Evolutionary conservation across 495 filamentous ascomycete genomes (phyloP).

Genomic region (Trichocladium antarcticum): DNA sequence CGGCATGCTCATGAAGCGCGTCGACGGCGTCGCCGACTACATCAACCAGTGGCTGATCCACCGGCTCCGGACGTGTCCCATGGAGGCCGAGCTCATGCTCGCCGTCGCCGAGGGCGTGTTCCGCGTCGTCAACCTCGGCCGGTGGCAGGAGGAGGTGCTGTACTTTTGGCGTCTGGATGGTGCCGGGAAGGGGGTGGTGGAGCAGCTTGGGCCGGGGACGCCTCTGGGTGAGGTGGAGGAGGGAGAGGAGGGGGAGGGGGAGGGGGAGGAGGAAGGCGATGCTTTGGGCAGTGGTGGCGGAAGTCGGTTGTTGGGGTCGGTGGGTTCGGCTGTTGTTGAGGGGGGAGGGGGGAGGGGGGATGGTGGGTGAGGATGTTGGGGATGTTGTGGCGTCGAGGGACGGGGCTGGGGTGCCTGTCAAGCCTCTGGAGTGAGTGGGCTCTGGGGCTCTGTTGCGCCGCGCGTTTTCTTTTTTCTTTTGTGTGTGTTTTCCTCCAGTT

Average conservation of each 20-base stretch:
- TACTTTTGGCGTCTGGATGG: conserved; percentile 34
- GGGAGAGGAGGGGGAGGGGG: background rate
- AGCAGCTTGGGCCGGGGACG: background rate
- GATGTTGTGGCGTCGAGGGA: background rate
- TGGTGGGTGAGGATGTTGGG: too few species aligned
- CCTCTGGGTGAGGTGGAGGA: background rate
- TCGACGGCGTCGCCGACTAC: conserved; percentile 29
- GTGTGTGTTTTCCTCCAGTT: background rate
- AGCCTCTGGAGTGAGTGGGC: background rate
- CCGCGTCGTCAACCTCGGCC: conserved; percentile 28
- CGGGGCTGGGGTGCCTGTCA: background rate
- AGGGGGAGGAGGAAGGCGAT: background rate
- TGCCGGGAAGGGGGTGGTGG: conserved; percentile 4
- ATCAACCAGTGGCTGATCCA: conserved; percentile 41
- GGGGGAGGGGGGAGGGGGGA: conserved; percentile 7
- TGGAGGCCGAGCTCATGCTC: conserved; percentile 36
- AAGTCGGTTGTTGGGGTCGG: conserved; percentile 6
- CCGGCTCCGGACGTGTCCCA: conserved; percentile 32
- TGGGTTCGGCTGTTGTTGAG: conserved; percentile 12
- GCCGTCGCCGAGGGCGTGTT: conserved; percentile 26
- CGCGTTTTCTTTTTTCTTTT: too few species aligned
- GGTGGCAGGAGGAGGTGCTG: conserved; percentile 40
- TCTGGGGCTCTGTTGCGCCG: too few species aligned
- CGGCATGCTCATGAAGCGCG: conserved; percentile 20
- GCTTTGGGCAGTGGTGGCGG: background rate